Evolutionary conservation across 2,329 filamentous ascomycete species (phyloP).

Genomic region (Purpureocillium lavendulum): DNA sequence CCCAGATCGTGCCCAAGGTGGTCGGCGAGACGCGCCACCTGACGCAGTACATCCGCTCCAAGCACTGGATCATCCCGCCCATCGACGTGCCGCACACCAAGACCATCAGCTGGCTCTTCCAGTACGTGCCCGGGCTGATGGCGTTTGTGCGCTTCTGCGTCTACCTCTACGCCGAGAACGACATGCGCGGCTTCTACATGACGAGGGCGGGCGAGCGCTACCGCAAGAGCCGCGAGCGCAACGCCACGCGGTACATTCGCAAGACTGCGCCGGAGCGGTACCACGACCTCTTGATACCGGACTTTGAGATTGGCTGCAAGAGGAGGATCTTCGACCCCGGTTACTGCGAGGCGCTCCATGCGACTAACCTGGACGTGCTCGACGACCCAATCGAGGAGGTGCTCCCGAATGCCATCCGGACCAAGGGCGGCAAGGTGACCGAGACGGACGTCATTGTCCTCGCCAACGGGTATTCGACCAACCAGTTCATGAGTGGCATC

Average conservation of each 20-base stretch:
- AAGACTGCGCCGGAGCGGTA: slow-evolving; percentile 47
- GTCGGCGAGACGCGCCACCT: slow-evolving; percentile 22
- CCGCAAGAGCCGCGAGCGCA: slow-evolving; percentile 26
- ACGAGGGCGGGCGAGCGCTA: slow-evolving; percentile 24
- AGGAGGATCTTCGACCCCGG: slow-evolving; percentile 50
- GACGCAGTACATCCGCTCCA: slow-evolving; percentile 32
- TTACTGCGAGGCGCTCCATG: slow-evolving; percentile 45
- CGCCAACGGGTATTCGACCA: slow-evolving; percentile 53
- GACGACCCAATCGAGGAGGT: slow-evolving; percentile 40
- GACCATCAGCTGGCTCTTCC: slow-evolving; percentile 25
- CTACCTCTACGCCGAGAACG: slow-evolving; percentile 25
- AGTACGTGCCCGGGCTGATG: slow-evolving; percentile 35
- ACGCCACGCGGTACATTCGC: slow-evolving; percentile 32
- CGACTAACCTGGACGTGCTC: slow-evolving; percentile 36
- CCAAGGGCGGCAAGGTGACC: slow-evolving; percentile 26
- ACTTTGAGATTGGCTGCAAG: slow-evolving; percentile 57
- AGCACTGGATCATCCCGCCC: slow-evolving; percentile 32
- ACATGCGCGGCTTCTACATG: slow-evolving; percentile 26
- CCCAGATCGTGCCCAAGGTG: slow-evolving; percentile 42
- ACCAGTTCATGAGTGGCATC: slow-evolving; percentile 43
- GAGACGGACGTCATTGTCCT: slow-evolving; percentile 53
- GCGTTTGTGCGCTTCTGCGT: slow-evolving; percentile 33
- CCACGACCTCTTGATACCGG: slow-evolving; percentile 51
- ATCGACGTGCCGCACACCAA: slow-evolving; percentile 14
- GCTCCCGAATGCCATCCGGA: slow-evolving; percentile 29